Conservation (phyloP, 768 basidiomycete species). For the Melanogaster broomeanus region DNA sequence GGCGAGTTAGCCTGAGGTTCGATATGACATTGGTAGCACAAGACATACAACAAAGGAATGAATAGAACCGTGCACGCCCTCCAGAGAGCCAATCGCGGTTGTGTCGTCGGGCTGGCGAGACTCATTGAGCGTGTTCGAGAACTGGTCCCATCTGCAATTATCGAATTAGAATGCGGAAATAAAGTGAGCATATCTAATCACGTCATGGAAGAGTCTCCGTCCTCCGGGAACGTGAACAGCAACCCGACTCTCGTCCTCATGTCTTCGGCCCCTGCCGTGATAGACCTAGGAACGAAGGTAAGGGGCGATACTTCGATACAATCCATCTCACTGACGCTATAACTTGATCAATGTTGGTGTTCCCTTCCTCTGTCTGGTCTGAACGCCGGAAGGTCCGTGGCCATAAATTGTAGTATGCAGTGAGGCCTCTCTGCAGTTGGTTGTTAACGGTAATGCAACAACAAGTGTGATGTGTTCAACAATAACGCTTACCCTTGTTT, state of each 20-base stretch:
- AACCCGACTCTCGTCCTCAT: slow-evolving; percentile 16
- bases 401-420: slow-evolving; percentile 22
- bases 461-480: neutral
- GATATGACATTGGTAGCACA: neutral
- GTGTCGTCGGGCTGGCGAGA: slow-evolving; percentile 14
- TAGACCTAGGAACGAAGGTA: slow-evolving; percentile 4
- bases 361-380: too few species aligned
- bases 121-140: slow-evolving; percentile 23
- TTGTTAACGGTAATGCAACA: neutral
- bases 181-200: neutral
- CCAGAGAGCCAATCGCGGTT: slow-evolving; percentile 18
- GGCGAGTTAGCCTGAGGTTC: neutral
- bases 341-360: slow-evolving; percentile 5
- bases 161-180: neutral
- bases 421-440: slow-evolving; percentile 3
- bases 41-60: slow-evolving; percentile 19
- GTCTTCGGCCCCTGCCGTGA: slow-evolving; percentile 14
- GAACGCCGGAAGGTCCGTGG: slow-evolving; percentile 19
- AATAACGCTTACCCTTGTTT: slow-evolving; percentile 3
- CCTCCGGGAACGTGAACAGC: slow-evolving; percentile 22
- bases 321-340: slow-evolving; percentile 13
- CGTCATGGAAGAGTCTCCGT: slow-evolving; percentile 10
- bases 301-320: neutral
- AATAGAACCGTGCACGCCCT: slow-evolving; percentile 19
- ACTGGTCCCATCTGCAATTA: slow-evolving; percentile 26